A percentile compares a stretch with the other conserved stretches of the same genome.
phyloP scores from a whole-genome alignment of 108 stramenopile species.

The Cylindrotheca fusiformis region DNA sequence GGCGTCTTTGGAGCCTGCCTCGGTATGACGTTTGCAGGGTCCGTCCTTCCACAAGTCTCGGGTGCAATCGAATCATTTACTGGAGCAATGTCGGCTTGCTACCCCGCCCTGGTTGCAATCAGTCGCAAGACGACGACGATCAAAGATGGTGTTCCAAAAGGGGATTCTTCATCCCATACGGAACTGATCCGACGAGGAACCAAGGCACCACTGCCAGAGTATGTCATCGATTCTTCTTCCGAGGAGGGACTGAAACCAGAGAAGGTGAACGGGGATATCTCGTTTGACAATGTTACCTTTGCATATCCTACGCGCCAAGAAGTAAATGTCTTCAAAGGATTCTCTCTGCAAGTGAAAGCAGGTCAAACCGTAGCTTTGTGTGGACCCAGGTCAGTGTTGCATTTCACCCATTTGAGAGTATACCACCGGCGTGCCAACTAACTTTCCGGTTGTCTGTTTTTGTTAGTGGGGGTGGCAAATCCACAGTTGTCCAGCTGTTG shows the following conservation, averaged over 20 bases:
- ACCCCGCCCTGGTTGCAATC: constrained; percentile 48
- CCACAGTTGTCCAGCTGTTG: constrained; percentile 69
- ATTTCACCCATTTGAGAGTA: not conserved
- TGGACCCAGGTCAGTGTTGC: constrained; percentile 54
- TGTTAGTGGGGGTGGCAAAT: constrained; percentile 52
- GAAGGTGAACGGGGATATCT: constrained; percentile 44
- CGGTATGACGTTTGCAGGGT: constrained; percentile 43
- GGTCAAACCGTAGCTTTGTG: constrained; percentile 72
- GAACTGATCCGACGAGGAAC: constrained; percentile 17
- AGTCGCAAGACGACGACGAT: constrained; percentile 15
- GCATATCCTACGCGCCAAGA: constrained; percentile 61
- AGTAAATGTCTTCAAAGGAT: constrained; percentile 45
- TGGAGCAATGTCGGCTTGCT: constrained; percentile 43
- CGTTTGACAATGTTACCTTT: constrained; percentile 51
- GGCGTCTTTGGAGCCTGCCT: constrained; percentile 53
- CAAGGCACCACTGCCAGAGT: constrained; percentile 25
- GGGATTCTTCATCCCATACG: not conserved
- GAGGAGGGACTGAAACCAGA: constrained; percentile 41
- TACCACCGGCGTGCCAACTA: not conserved
- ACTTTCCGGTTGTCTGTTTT: not conserved
- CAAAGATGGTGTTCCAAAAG: not conserved
- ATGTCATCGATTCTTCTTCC: constrained; percentile 64
- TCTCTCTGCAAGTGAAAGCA: constrained; percentile 49
- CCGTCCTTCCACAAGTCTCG: constrained; percentile 49
- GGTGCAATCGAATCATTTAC: constrained; percentile 32